Evolutionary conservation across 2,329 filamentous ascomycete species (phyloP).

Genomic region (Phialophora expanda): DNA sequence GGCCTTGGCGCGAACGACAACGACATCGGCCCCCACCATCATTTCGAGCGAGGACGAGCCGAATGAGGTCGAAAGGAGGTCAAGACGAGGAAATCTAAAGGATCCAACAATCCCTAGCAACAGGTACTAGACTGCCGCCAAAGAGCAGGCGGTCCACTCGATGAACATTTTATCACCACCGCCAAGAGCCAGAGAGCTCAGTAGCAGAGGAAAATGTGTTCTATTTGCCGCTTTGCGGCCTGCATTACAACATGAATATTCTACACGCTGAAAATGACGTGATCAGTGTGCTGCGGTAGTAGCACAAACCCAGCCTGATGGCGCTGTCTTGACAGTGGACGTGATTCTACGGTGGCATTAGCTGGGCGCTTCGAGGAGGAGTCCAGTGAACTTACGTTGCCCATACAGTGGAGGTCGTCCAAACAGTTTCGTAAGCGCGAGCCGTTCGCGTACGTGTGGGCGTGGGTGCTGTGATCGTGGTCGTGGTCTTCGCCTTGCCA

Average conservation of each 20-base stretch:
- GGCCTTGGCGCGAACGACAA: too few relatives aligned
- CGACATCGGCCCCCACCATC: too few relatives aligned
- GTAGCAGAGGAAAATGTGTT: neutral
- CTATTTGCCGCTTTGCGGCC: neutral
- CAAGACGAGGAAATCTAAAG: too few relatives aligned
- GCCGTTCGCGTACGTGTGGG: slow-evolving; percentile 29
- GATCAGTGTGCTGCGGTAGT: slow-evolving; percentile 23
- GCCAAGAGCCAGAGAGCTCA: neutral
- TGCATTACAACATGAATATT: neutral
- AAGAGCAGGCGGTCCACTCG: too few relatives aligned
- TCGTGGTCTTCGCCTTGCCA: slow-evolving; percentile 29
- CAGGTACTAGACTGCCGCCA: too few relatives aligned
- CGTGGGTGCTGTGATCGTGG: slow-evolving; percentile 34
- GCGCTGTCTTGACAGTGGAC: slow-evolving; percentile 30
- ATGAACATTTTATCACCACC: too few relatives aligned
- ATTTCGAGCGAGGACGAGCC: too few relatives aligned
- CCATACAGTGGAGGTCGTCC: slow-evolving; percentile 32
- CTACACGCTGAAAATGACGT: neutral
- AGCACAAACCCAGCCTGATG: slow-evolving; percentile 28
- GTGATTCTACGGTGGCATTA: slow-evolving; percentile 27
- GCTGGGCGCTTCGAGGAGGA: neutral
- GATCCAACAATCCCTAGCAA: too few relatives aligned
- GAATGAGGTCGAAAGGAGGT: too few relatives aligned
- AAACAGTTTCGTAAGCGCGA: slow-evolving; percentile 26
- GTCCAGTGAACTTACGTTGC: slow-evolving; percentile 27